phyloP scores from a whole-genome alignment of 345 rosid genomes.

The Aquilaria yunnanensis region DNA sequence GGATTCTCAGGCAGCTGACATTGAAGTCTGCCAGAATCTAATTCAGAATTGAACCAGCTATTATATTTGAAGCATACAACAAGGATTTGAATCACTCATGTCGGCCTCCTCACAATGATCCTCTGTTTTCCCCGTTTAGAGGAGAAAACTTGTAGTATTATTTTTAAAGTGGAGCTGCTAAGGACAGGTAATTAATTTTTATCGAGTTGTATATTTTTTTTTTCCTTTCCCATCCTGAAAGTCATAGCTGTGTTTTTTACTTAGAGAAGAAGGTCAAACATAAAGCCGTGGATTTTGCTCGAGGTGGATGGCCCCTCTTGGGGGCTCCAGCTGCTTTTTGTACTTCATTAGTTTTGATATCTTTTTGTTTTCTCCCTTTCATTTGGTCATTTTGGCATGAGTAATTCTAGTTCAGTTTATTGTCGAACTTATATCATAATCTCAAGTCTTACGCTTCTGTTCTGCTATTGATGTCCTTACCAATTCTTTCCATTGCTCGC shows the following conservation, averaged over 20 bases:
- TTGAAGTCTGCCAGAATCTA: constrained; percentile 55
- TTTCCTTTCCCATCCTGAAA: not conserved
- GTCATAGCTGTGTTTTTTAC: constrained; percentile 26
- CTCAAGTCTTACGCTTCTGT: too few relatives aligned
- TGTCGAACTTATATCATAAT: too few relatives aligned
- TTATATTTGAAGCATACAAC: not conserved
- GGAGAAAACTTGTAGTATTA: constrained; percentile 28
- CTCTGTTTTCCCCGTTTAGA: constrained; percentile 12
- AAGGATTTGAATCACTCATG: not conserved
- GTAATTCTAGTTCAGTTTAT: too few relatives aligned
- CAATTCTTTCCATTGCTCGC: too few relatives aligned
- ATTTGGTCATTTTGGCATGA: too few relatives aligned
- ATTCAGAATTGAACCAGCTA: constrained; percentile 23
- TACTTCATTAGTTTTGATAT: constrained; percentile 25
- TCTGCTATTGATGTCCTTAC: too few relatives aligned
- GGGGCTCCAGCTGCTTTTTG: constrained; percentile 24
- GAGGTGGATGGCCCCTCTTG: constrained; percentile 16
- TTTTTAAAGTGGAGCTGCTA: constrained; percentile 25
- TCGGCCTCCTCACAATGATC: constrained; percentile 3
- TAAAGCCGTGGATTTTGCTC: constrained; percentile 31
- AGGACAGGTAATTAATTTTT: constrained; percentile 19
- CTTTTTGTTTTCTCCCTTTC: too few relatives aligned
- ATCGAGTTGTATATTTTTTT: constrained; percentile 34
- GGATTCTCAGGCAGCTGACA: constrained; percentile 44
- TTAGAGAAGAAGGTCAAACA: constrained; percentile 19